These are phyloP conservation scores for Cryphonectria japonica DNA, from an alignment of 2,329 filamentous ascomycete genomes.

Conservation along the genomic window DNA sequence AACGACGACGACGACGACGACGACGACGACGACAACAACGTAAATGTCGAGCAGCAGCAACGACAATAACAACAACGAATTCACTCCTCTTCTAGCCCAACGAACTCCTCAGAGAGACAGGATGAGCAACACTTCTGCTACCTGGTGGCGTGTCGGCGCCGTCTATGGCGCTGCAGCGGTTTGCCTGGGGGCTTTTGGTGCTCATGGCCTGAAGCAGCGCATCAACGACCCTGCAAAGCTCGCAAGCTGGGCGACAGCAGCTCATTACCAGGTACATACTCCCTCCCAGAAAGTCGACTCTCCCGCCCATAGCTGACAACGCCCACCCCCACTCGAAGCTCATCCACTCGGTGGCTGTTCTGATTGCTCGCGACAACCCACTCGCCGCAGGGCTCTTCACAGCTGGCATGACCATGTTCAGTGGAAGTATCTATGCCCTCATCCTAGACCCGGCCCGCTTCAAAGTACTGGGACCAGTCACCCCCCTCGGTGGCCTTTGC, in stretches of 20 bases:
- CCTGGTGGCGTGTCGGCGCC: slow-evolving; percentile 63
- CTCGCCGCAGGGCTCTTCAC: slow-evolving; percentile 62
- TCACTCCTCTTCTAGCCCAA: slow-evolving; percentile 7
- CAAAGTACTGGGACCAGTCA: slow-evolving; percentile 64
- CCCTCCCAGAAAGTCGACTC: too few relatives aligned
- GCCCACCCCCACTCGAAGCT: slow-evolving; percentile 47
- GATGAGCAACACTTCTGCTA: slow-evolving; percentile 39
- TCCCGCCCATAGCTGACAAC: background rate
- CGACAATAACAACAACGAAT: slow-evolving; percentile 8
- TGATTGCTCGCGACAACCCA: slow-evolving; percentile 61
- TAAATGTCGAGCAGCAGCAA: slow-evolving; percentile 2
- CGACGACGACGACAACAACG: background rate
- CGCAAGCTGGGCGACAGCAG: slow-evolving; percentile 66
- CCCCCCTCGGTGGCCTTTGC: slow-evolving; percentile 65
- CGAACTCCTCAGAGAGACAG: background rate
- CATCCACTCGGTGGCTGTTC: slow-evolving; percentile 63
- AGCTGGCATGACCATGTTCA: slow-evolving; percentile 69
- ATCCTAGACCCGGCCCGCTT: slow-evolving; percentile 65
- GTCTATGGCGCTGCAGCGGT: slow-evolving; percentile 66
- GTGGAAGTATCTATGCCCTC: slow-evolving; percentile 67
- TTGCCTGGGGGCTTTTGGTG: slow-evolving; percentile 67
- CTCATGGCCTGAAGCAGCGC: slow-evolving; percentile 66
- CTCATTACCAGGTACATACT: slow-evolving; percentile 65
- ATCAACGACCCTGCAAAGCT: slow-evolving; percentile 62
- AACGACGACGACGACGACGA: background rate